phyloP scores from a whole-genome alignment of 345 rosid genomes.

The Salix purpurea region DNA sequence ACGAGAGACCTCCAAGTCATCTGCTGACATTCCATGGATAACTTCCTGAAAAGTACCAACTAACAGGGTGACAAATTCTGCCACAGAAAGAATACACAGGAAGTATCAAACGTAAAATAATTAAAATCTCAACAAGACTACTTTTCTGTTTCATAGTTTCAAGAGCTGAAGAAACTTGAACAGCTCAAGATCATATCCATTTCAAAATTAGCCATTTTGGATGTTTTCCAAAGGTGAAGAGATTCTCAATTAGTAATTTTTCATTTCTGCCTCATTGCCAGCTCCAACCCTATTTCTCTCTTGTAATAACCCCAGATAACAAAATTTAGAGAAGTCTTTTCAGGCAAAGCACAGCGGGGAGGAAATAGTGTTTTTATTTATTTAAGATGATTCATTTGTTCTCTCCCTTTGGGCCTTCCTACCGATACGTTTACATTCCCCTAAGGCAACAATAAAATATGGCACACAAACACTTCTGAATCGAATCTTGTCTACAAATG shows the following conservation, averaged over 20 bases:
- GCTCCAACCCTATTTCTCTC: neutral
- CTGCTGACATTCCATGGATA: constrained; percentile 49
- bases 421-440: neutral
- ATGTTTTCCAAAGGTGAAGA: neutral
- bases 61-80: constrained; percentile 12
- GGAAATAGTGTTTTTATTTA: neutral
- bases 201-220: neutral
- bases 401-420: neutral
- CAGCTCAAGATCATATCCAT: neutral
- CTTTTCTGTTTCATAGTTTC: neutral
- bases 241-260: neutral
- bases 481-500: neutral
- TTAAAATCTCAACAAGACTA: neutral
- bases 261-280: neutral
- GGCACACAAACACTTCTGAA: neutral
- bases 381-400: neutral
- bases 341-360: neutral
- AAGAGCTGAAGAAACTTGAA: neutral
- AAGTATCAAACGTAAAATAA: neutral
- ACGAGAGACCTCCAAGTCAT: constrained; percentile 72
- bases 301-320: neutral
- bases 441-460: neutral
- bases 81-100: neutral
- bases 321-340: neutral
- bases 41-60: constrained; percentile 42